Percentiles rank a stretch among this genome's conserved stretches.
These are phyloP conservation scores for Papiliotrema flavescens DNA, from an alignment of 1,284 basidiomycete species.

Conservation along the genomic window DNA sequence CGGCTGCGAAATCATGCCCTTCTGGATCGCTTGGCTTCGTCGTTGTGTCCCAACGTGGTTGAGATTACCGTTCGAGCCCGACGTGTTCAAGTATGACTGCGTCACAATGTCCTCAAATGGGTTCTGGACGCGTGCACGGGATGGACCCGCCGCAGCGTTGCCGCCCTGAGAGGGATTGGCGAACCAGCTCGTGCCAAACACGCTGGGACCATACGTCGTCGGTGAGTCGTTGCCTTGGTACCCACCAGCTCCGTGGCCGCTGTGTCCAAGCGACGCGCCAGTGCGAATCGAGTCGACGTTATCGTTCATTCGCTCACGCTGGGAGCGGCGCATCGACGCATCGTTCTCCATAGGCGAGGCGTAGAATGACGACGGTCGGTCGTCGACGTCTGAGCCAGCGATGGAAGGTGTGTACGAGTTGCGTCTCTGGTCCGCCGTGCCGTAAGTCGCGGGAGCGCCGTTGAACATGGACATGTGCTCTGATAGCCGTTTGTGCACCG, in stretches of 20 bases:
- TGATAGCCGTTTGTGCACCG: constrained; percentile 46
- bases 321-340: constrained; percentile 30
- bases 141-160: background rate
- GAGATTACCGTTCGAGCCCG: constrained; percentile 7
- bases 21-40: constrained; percentile 32
- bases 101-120: constrained; percentile 48
- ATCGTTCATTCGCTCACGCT: constrained; percentile 13
- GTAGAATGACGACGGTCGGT: constrained; percentile 49
- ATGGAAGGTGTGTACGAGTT: constrained; percentile 38
- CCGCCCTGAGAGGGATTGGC: constrained; percentile 1
- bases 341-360: constrained; percentile 48
- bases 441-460: constrained; percentile 10
- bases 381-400: constrained; percentile 47
- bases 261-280: constrained; percentile 1
- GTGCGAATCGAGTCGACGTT: constrained; percentile 4
- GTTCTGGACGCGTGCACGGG: constrained; percentile 25
- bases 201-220: constrained; percentile 21
- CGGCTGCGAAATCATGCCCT: constrained; percentile 47
- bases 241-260: too few relatives aligned
- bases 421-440: constrained; percentile 23
- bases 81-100: constrained; percentile 34
- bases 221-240: background rate
- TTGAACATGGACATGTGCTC: constrained; percentile 50
- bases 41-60: constrained; percentile 20
- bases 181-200: constrained; percentile 27